Evolutionary conservation across 352 stramenopile species (phyloP), one percentile per base, ranked within the genome.

Genomic region (Phytopythium oedochilum): DNA sequence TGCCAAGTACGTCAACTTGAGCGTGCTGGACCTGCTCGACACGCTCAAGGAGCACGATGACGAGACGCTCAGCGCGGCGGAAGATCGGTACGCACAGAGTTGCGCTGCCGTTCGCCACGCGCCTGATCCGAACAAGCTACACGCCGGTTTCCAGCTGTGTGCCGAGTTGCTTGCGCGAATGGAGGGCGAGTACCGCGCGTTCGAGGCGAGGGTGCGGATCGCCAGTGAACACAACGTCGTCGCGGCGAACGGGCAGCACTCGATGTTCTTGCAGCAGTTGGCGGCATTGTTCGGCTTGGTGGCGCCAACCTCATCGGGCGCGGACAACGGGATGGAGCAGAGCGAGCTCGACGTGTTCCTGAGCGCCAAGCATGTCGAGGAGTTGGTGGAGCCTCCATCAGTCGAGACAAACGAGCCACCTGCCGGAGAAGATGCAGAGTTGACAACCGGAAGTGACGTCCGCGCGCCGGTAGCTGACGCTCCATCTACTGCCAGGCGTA

Each of bases 21-120:
- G 74, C 28, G 76, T 77, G n/a, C 65, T 91, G 57, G 78, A 88
- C 60, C 59, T 88, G n/a, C 75, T 89, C 0, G 71, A 90, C 15
- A 76, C 69, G 15, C 79, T 96, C 29, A 86, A 94, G 53, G 69
- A 91, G 23, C 71, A 70, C n/a, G 58, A 92, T 44, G 76, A 96
- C 36, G 68, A 89, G 5, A 40, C 45, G 11, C 51, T 80, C 15
- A 56, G 49, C n/a, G 58, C 57, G 1, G 36, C 85, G 4, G 88
- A 97, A 46, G 64, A 28, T 0, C 53, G 63, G 26, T 91, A 92
- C 39, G 38, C 47, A 4, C 54, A 71, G 4, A 75, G 63, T 28
- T 86, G 73, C 23, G 68, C 83, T 25, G 64, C 63, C 1, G 58
- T 96, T 25, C 82, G 88, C 18, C 88, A 96, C 52, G 82, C 88